Percentiles rank a stretch among this genome's conserved stretches.
Evolutionary conservation across 2,329 filamentous ascomycete species (phyloP).

Genomic region (Colletotrichum cereale): DNA sequence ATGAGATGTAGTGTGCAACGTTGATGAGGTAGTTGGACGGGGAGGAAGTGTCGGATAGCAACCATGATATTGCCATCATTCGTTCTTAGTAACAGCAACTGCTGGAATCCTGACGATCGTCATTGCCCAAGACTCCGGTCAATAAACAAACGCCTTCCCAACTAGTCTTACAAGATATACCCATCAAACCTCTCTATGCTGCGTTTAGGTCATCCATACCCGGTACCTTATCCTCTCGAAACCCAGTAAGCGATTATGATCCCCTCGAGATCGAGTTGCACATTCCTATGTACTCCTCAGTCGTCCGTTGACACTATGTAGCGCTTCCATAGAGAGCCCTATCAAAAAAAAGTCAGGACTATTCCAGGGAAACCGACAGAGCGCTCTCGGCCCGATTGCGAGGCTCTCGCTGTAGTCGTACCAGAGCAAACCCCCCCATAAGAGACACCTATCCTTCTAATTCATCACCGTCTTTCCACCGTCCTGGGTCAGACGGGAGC

Average conservation of each 20-base stretch:
- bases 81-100: not conserved
- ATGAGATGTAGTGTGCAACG: not conserved
- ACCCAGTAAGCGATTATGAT: not conserved
- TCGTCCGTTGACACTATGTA: not conserved
- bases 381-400: not conserved
- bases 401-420: not conserved
- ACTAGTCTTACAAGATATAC: not conserved
- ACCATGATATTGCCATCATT: not conserved
- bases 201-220: not conserved
- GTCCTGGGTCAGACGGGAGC: conserved; percentile 58
- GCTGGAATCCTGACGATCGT: not conserved
- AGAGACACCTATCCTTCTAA: not conserved
- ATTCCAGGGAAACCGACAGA: not conserved
- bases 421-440: not conserved
- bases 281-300: not conserved
- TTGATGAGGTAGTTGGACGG: not conserved
- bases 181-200: not conserved
- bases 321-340: not conserved
- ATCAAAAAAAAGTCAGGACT: not conserved
- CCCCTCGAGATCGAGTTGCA: not conserved
- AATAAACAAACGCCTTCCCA: accelerated
- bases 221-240: not conserved
- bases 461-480: conserved; percentile 62
- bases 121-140: not conserved
- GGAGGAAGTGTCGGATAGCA: not conserved